Evolutionary conservation across 2,329 filamentous ascomycete species (phyloP), one percentile per base, ranked within the genome.

Genomic region (Fusarium poae): DNA sequence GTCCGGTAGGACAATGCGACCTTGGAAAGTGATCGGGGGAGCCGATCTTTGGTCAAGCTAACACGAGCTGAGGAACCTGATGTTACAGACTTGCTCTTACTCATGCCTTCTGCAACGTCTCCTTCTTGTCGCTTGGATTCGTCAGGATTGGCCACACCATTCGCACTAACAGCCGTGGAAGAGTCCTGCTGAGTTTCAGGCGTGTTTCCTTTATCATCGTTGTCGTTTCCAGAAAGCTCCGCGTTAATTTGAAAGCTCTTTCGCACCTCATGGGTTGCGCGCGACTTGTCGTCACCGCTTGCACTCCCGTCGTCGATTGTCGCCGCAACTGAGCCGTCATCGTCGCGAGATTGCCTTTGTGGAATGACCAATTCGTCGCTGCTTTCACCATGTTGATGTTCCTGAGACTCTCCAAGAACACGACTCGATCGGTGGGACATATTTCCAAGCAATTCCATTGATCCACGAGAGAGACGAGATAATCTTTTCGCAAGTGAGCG

Each of bases 1-100:
- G 94, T 97, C 59, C 95, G 88, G 76, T 96, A 97, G 0, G 91
- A 92, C 77, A 93, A 83, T 3, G 94, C 91, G 11, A 97, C 87
- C 64, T 88, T 90, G 2, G 94, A 96, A 34, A 94, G 79, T 15
- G 88, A 88, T n/a, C 84, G 82, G 1, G 92, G 92, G 12, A 97
- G 84, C 13, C 84, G 84, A 5, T 89, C 88, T 66, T 84, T 85
- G 7, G 85, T 89, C 61, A 91, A 77, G 46, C 80, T 86, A 18
- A 78, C 79, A 10, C 81, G 77, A 16, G 80, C 79, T 4, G 85
- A 85, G 3, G 79, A 78, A 1, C 72, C 75, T 1, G 83, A 85
- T 20, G 75, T 77, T 4, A 75, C 73, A 5, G 84, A 86, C 57
- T 81, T 82, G 12, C 78, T 72, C 37, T 77, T 77, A 61, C 79